phyloP scores from a whole-genome alignment of 805 yeast genomes.

The Saccharomycopsis javanensis region DNA sequence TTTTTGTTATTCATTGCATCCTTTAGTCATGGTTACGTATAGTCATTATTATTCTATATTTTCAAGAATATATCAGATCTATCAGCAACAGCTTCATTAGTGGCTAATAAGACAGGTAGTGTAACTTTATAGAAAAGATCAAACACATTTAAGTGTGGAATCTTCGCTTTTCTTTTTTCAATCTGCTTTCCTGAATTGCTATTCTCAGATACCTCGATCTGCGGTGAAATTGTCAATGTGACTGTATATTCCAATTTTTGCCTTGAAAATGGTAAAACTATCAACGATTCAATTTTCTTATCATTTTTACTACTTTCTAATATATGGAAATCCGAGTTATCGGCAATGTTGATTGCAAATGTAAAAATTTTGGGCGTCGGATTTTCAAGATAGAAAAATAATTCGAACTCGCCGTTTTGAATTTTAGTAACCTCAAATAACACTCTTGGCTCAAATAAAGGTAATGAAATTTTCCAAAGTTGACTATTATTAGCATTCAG shows the following conservation, averaged over 20 bases:
- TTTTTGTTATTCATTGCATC: no score
- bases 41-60: neutral
- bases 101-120: conserved; percentile 41
- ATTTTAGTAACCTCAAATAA: conserved; percentile 30
- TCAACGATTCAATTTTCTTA: conserved; percentile 21
- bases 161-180: conserved; percentile 23
- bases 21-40: no score
- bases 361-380: conserved; percentile 64
- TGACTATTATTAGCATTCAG: conserved; percentile 28
- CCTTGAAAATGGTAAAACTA: conserved; percentile 56
- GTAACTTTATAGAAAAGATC: conserved; percentile 62
- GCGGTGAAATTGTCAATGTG: neutral
- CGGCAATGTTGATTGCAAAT: conserved; percentile 41
- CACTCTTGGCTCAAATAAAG: conserved; percentile 63
- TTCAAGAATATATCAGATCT: conserved; percentile 21
- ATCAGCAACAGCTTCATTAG: conserved; percentile 24
- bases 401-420: conserved; percentile 9
- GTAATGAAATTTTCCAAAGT: conserved; percentile 45
- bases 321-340: conserved; percentile 29
- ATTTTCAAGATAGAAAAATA: conserved; percentile 52
- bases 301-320: conserved; percentile 28
- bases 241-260: conserved; percentile 32
- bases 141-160: conserved; percentile 57
- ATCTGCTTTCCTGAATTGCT: conserved; percentile 19
- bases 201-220: neutral